Conservation (phyloP, 345 rosid species). For the Firmiana major region DNA sequence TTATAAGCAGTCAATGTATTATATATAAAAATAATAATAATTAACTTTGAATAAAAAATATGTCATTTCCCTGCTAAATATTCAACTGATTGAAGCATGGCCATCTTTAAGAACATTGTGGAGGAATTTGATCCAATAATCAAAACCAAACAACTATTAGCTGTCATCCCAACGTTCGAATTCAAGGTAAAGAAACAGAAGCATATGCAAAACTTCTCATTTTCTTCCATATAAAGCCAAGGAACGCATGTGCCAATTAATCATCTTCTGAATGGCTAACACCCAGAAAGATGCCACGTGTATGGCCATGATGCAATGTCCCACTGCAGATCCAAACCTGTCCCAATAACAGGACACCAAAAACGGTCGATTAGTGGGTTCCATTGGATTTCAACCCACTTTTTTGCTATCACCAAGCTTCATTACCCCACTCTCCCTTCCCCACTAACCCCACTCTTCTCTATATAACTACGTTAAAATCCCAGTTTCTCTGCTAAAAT, state of each 20-base stretch:
- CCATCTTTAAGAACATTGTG: neutral
- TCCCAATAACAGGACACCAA: neutral
- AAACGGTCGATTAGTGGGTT: constrained; percentile 12
- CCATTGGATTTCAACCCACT: neutral
- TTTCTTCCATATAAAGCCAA: neutral
- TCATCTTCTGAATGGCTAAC: neutral
- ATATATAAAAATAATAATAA: too few species aligned
- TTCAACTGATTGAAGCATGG: neutral
- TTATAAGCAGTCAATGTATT: too few species aligned
- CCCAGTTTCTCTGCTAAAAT: neutral
- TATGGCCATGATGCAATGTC: neutral
- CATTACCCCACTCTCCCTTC: constrained; percentile 12
- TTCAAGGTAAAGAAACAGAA: neutral
- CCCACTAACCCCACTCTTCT: constrained; percentile 5
- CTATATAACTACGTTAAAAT: neutral
- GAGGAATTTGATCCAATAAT: neutral
- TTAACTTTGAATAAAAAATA: neutral
- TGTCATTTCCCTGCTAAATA: neutral
- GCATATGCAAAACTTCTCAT: neutral
- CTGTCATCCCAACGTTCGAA: constrained; percentile 7
- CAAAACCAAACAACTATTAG: neutral
- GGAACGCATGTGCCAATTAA: neutral
- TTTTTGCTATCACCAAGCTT: too few species aligned
- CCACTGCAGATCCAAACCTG: neutral
- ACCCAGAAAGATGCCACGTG: neutral